Evolutionary conservation across 2,329 filamentous ascomycete genomes (phyloP), one percentile per base, ranked within the genome.

Genomic region (Trichoderma brevicompactum): DNA sequence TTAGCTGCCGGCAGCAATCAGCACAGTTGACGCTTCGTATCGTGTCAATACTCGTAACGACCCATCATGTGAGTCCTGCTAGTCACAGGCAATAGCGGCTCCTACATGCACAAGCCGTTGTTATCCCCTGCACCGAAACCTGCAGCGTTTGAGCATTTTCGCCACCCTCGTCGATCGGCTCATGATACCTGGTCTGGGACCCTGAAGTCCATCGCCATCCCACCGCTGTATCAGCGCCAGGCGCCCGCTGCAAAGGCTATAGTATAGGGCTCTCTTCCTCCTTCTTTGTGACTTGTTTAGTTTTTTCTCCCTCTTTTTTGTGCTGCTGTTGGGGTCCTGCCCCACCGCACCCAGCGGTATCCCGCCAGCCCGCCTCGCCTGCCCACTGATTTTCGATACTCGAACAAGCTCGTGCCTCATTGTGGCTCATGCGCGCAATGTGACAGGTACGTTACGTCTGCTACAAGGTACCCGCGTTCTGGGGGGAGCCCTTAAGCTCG

Each of bases 351-450:
- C 38, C 48, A 52, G 38, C 23, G 58, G 34, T 61, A 43, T 43
- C 59, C 59, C 48, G 38, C 58, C 23, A 28, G 23, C 23, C 23
- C 23, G 23, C 40, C 23, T 61, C 46, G 19, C 48, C 48, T 36
- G 60, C 19, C 60, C 60, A 54, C 60, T 38, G 60, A 64, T 55
- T 56, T 49, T 56, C 61, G 61, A 64, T 64, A 56, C 50, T 64
- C 61, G 61, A 64, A 55, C 60, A 40, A 64, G 61, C 61, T 64
- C 61, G 44, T 49, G 61, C 61, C 61, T 19, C 43, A 49, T 48
- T 7, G 52, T 56, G 61, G 61, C 61, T 56, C 61, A 40, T 40
- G 61, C 52, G 52, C 52, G 8, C 60, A 32, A 23, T 53, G 61
- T 64, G 61, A 56, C 61, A 64, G 50, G 61, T 41, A 56, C 50